Evolutionary conservation across 202 grass and related monocot genomes (phyloP), one percentile per base, ranked within the genome.

Genomic region (Saccharum hybrid): DNA sequence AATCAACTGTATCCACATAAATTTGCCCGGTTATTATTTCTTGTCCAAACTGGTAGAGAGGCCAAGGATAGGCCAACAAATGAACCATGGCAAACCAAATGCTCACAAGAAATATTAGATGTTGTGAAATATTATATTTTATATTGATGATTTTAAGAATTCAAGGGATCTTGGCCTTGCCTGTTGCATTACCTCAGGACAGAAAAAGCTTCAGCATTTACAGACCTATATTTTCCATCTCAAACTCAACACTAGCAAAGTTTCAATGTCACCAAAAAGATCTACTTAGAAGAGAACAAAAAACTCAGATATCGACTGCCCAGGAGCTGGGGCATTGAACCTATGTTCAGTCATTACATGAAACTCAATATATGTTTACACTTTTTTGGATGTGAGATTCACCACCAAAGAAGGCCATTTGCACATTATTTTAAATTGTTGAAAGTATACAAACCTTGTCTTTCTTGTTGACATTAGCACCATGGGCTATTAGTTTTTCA

Each of bases 391-490:
- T 77, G n/a, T n/a, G 37, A 71, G 79, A 61, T 42, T 9, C 60
- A 13, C 15, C 22, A 71, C 21, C 4, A 60, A 59, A 19, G 22
- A 61, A 81, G 6, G 22, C 12, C n/a, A 60, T 10, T 41, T 42
- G 13, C 33, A 40, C 1, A n/a, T 41, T 30, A 30, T 72, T 41
- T 54, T 71, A 40, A 4, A 83, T 63, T 66, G 34, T 67, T 72
- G 71, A 62, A 85, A 72, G 10, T 85, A 22, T 73, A 38, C 30
- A 82, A 3, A 94, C 96, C 93, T 98, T 96, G 66, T 98, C 93
- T 88, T 98, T 94, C 88, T 90, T 96, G 83, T 96, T 96, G 75
- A 94, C 88, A 40, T 89, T 92, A 90, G 93, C 93, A 83, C 83
- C 81, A 66, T 86, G 90, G 13, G 77, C 67, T 84, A 94, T 89